phyloP scores from a whole-genome alignment of 345 rosid genomes.

The thale cress (Arabidopsis thaliana) region TAIR10.1 NC_003076.8:1990001-1990500 shows the following conservation, averaged over 20 bases:
- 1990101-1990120: conserved; percentile 89
- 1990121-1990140: conserved; percentile 76
- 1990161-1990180: conserved; percentile 57
- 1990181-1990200: conserved; percentile 62
- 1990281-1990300: neutral
- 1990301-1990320: neutral
- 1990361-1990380: conserved; percentile 72
- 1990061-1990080: conserved; percentile 59
- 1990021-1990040: conserved; percentile 30
- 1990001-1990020: conserved; percentile 24
- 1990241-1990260: conserved; percentile 89
- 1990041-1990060: conserved; percentile 30
- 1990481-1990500: conserved; percentile 22
- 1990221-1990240: conserved; percentile 97
- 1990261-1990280: conserved; percentile 88
- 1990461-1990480: conserved; percentile 99
- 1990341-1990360: conserved; percentile 19
- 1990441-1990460: conserved; percentile 91
- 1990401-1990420: conserved; percentile 99
- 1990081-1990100: conserved; percentile 86
- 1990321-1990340: neutral
- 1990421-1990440: conserved; percentile 89
- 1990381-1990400: conserved; percentile 96
- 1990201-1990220: conserved; percentile 89
- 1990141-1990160: conserved; percentile 68